Evolutionary conservation across 148 eudicot genomes (phyloP), one percentile per base, ranked within the genome.

Genomic region (Chenopodium formosanum): DNA sequence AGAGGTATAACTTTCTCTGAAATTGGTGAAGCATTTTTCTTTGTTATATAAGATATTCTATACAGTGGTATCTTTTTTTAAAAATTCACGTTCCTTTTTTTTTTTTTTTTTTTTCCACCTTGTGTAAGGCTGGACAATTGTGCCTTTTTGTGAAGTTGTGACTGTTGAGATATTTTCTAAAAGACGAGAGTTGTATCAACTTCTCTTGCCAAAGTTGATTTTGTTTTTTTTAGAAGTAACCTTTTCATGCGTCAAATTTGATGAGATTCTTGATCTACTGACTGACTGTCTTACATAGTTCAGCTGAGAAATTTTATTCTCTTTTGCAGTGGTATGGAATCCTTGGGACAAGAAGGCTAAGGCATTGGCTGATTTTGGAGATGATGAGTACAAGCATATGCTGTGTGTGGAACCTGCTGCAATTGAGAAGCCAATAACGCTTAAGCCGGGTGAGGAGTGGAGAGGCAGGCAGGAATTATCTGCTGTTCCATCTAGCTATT

Each of bases 311-410:
- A 34, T 67, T 48, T 66, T 74, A 34, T 72, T 74, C 71, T 60
- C 37, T 75, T 75, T 22, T 86, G 69, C 84, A 94, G 98, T 93
- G 72, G 97, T 94, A 56, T 94, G 98, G 98, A 94, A 94, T 86
- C 98, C 98, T 14, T 93, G 97, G 98, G 97, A 94, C 86, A 91
- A 90, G 89, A 93, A 88, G 89, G 97, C 98, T 22, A 94, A 94
- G 82, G 89, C 97, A 47, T 86, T 94, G 87, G 87, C 87, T 78
- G 98, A 94, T 89, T 90, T 94, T 75, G 98, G 98, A 70, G 97
- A 91, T 74, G 97, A 93, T 16, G 97, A 94, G 58, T 94, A 90
- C 88, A 93, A 92, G 84, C 90, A 94, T 75, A 94, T 94, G 98
- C 47, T 94, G 76, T 93, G 97, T 75, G 94, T 94, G 81, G 98